Evolutionary conservation across 2,329 filamentous ascomycete species (phyloP), one percentile per base, ranked within the genome.

Genomic region (Penicillium sp.): DNA sequence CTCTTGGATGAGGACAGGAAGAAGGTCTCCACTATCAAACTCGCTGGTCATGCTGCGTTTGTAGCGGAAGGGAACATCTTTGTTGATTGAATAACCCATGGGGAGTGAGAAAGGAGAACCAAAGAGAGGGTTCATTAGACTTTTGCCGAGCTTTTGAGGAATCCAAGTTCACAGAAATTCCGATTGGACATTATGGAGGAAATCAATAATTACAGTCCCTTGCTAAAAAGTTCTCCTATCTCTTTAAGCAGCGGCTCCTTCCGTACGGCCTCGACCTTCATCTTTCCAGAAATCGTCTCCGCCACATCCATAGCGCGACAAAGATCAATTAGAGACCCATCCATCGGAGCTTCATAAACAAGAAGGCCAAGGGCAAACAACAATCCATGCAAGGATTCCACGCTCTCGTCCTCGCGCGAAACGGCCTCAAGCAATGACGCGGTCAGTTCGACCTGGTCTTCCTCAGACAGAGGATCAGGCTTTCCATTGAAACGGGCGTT

Each of bases 401-500:
- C 73, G 71, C 77, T 82, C 63, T 82, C 72, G 47, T 74, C 74
- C 59, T 85, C 83, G 6, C 75, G 73, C 19, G 71, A 72, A 0
- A 93, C 84, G 2, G 89, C 89, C 74, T 97, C 92, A 1, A 96
- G 77, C 8, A 94, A 77, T 0, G 90, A 89, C 0, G 93, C 93
- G 0, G 89, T 86, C 6, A 97, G 78, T 73, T 96, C 92, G 1
- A 95, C 84, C 69, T 94, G 89, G 58, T 89, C 86, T 3, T 82
- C 84, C 38, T 91, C 88, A 0, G 85, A 79, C 3, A 97, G 73
- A 0, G 77, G 78, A 47, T 89, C 84, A 6, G 78, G 75, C 0
- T 82, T 76, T 13, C 84, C 81, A 29, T 85, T 81, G 38, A 83
- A 79, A 21, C 90, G 83, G 27, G 84, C 78, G 47, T 84, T 84